Percentiles rank a stretch among this genome's conserved stretches.
Evolutionary conservation across 2,329 filamentous ascomycete genomes (phyloP).

Genomic region (Pyrenochaeta sp.): DNA sequence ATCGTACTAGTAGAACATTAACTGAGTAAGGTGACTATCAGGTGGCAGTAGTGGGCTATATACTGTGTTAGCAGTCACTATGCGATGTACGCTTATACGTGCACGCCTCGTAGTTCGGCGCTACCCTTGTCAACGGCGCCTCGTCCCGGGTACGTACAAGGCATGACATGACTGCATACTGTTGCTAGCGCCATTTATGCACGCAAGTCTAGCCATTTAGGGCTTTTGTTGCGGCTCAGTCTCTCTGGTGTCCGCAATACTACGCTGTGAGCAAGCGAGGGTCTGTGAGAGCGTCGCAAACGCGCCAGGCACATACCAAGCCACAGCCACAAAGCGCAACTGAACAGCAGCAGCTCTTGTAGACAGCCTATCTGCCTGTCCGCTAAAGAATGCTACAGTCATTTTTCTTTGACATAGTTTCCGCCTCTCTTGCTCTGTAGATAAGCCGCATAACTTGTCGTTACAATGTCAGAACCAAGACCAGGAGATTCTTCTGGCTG

Average conservation of each 20-base stretch:
- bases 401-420: neutral
- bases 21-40: neutral
- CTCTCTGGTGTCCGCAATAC: neutral
- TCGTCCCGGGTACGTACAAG: neutral
- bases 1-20: neutral
- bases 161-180: neutral
- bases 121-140: constrained; percentile 17
- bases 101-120: constrained; percentile 8
- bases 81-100: neutral
- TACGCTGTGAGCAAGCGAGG: neutral
- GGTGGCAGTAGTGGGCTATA: neutral
- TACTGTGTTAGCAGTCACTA: neutral
- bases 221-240: neutral
- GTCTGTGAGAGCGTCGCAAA: neutral
- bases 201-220: too few relatives aligned
- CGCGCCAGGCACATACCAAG: neutral
- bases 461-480: constrained; percentile 14
- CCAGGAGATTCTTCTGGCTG: constrained; percentile 10
- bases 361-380: neutral
- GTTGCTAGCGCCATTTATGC: neutral
- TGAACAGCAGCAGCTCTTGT: neutral
- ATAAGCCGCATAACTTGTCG: neutral
- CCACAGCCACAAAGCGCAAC: neutral
- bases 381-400: neutral
- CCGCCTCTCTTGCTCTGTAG: neutral